phyloP scores from a whole-genome alignment of 768 basidiomycete genomes.

The Cystoderma amianthinum region DNA sequence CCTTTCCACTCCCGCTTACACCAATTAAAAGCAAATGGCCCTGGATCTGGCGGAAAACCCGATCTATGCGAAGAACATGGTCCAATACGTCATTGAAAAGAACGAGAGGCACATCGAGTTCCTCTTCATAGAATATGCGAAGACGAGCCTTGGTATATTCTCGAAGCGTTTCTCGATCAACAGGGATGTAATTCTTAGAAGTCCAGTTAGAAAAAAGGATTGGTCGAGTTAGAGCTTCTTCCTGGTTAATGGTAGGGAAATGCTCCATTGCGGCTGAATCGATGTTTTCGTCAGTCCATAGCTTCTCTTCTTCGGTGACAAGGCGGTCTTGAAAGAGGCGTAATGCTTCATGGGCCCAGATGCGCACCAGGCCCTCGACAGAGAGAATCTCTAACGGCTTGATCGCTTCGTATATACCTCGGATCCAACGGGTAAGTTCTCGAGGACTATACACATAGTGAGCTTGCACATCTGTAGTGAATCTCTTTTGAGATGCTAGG shows the following conservation, averaged over 20 bases:
- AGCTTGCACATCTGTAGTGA: slow-evolving; percentile 95
- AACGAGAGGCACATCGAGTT: slow-evolving; percentile 94
- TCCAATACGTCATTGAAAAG: slow-evolving; percentile 98
- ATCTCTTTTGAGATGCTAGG: slow-evolving; percentile 86
- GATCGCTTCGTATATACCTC: slow-evolving; percentile 96
- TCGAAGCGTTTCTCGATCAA: slow-evolving; percentile 86
- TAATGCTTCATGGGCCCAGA: slow-evolving; percentile 97
- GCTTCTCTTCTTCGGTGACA: slow-evolving; percentile 86
- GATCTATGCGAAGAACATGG: slow-evolving; percentile 95
- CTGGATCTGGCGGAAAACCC: slow-evolving; percentile 97
- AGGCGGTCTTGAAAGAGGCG: slow-evolving; percentile 97
- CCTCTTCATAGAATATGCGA: slow-evolving; percentile 98
- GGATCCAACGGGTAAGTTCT: slow-evolving; percentile 95
- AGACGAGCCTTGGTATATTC: slow-evolving; percentile 97
- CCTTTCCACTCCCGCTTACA: slow-evolving; percentile 98
- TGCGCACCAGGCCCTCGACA: slow-evolving; percentile 90
- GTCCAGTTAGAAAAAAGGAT: slow-evolving; percentile 99
- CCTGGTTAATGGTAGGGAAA: slow-evolving; percentile 88
- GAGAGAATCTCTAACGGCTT: slow-evolving; percentile 89
- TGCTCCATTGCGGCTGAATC: slow-evolving; percentile 78
- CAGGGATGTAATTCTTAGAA: slow-evolving; percentile 92
- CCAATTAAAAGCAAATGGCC: slow-evolving; percentile 96
- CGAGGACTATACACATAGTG: slow-evolving; percentile 99
- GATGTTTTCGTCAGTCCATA: slow-evolving; percentile 93
- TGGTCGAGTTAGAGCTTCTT: slow-evolving; percentile 82